Percentiles rank a stretch among this genome's conserved stretches.
Conservation (phyloP, 306 rosid species). For the Medicago ruthenica region DNA sequence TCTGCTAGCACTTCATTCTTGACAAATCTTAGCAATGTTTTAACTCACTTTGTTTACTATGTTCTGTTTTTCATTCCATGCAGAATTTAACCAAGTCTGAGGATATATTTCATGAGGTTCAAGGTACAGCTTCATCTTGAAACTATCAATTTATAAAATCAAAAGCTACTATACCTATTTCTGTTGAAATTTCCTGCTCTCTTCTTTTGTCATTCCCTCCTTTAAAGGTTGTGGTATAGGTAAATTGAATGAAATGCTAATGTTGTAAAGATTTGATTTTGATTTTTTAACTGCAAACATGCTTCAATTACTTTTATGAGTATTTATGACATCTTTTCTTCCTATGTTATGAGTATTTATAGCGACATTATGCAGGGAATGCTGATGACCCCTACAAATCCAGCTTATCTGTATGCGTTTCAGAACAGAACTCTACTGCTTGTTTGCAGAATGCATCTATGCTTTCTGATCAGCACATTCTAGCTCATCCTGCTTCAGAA, state of each 20-base stretch:
- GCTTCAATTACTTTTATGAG: conserved; percentile 1
- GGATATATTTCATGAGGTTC: conserved; percentile 45
- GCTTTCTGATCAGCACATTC: conserved; percentile 51
- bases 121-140: conserved; percentile 54
- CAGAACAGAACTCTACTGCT: conserved; percentile 44
- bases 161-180: conserved; percentile 3
- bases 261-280: conserved; percentile 13
- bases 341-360: conserved; percentile 14
- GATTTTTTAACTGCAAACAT: conserved; percentile 13
- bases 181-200: conserved; percentile 14
- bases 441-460: conserved; percentile 47
- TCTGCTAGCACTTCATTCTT: conserved; percentile 19
- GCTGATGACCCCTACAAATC: conserved; percentile 47
- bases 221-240: not conserved
- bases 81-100: conserved; percentile 57
- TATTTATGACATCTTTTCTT: conserved; percentile 13
- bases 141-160: conserved; percentile 19
- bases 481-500: conserved; percentile 46
- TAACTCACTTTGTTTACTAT: conserved; percentile 11
- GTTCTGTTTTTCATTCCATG: conserved; percentile 35
- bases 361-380: conserved; percentile 55
- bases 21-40: not conserved
- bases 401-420: conserved; percentile 47
- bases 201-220: not conserved
- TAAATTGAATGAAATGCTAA: conserved; percentile 12